phyloP scores from a whole-genome alignment of 768 basidiomycete species.

The Porphyrellus cyaneotinctus region DNA sequence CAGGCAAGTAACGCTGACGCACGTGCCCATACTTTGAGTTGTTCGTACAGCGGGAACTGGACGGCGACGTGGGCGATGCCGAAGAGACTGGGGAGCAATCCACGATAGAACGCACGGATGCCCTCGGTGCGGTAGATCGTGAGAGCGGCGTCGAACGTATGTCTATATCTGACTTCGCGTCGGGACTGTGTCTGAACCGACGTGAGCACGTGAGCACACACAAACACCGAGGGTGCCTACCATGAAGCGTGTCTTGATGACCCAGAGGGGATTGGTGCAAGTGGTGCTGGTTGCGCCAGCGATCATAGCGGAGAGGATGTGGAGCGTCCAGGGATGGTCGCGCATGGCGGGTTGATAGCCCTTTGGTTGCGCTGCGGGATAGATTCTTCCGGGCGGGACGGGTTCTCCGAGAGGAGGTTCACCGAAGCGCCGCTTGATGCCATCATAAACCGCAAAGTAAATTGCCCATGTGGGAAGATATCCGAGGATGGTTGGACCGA shows the following conservation, averaged over 20 bases:
- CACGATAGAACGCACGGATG: conserved; percentile 85
- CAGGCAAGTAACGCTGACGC: conserved; percentile 35
- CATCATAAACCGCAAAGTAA: conserved; percentile 97
- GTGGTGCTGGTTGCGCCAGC: conserved; percentile 93
- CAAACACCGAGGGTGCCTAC: conserved; percentile 38
- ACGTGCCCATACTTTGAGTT: conserved; percentile 85
- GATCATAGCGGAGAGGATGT: conserved; percentile 92
- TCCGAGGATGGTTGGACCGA: conserved; percentile 93
- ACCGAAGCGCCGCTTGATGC: conserved; percentile 82
- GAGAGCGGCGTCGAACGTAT: conserved; percentile 84
- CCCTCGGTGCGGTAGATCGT: conserved; percentile 93
- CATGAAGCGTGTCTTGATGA: conserved; percentile 99
- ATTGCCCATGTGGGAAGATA: conserved; percentile 99
- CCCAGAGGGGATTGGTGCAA: conserved; percentile 95
- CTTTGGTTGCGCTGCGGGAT: conserved; percentile 81
- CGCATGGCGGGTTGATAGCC: conserved; percentile 78
- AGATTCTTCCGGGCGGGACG: conserved; percentile 45
- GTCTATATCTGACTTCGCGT: conserved; percentile 74
- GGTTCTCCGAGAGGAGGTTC: conserved; percentile 49
- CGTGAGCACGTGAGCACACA: conserved; percentile 7
- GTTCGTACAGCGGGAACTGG: conserved; percentile 95
- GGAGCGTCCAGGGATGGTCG: conserved; percentile 82
- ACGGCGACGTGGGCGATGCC: conserved; percentile 95
- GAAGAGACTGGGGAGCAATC: conserved; percentile 85
- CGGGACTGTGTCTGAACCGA: conserved; percentile 74